phyloP scores from a whole-genome alignment of 2,329 filamentous ascomycete genomes.

The Aureobasidium subglaciale region DNA sequence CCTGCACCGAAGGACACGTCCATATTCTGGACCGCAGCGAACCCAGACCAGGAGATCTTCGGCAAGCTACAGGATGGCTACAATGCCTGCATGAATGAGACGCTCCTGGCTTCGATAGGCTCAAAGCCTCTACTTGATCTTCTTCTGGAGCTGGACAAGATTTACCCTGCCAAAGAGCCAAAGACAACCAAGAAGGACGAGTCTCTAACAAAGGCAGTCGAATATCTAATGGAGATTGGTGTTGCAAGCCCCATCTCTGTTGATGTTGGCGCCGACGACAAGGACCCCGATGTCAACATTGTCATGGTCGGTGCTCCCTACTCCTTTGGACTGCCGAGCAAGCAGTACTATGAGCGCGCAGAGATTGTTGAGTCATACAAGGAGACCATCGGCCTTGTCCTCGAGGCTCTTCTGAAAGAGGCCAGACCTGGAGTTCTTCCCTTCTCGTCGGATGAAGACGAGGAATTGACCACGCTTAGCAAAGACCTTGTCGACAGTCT shows the following conservation, averaged over 20 bases:
- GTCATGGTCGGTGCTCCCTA: slow-evolving; percentile 40
- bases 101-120: slow-evolving; percentile 48
- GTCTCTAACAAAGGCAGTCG: slow-evolving; percentile 17
- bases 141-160: slow-evolving; percentile 45
- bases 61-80: slow-evolving; percentile 59
- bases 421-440: slow-evolving; percentile 18
- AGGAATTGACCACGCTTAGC: slow-evolving; percentile 12
- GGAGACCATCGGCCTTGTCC: slow-evolving; percentile 35
- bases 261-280: slow-evolving; percentile 38
- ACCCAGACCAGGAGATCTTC: slow-evolving; percentile 54
- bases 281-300: slow-evolving; percentile 48
- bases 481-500: slow-evolving; percentile 42
- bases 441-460: slow-evolving; percentile 23
- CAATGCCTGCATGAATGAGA: slow-evolving; percentile 58
- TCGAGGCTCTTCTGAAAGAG: slow-evolving; percentile 31
- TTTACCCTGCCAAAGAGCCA: slow-evolving; percentile 24
- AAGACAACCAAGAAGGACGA: slow-evolving; percentile 28
- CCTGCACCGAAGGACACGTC: slow-evolving; percentile 4
- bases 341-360: slow-evolving; percentile 54
- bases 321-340: slow-evolving; percentile 53
- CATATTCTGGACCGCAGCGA: slow-evolving; percentile 13
- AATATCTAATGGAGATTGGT: slow-evolving; percentile 9
- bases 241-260: neutral
- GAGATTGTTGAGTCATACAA: slow-evolving; percentile 48
- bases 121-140: slow-evolving; percentile 50